phyloP scores from a whole-genome alignment of 306 rosid genomes.

The Neltuma alba region DNA sequence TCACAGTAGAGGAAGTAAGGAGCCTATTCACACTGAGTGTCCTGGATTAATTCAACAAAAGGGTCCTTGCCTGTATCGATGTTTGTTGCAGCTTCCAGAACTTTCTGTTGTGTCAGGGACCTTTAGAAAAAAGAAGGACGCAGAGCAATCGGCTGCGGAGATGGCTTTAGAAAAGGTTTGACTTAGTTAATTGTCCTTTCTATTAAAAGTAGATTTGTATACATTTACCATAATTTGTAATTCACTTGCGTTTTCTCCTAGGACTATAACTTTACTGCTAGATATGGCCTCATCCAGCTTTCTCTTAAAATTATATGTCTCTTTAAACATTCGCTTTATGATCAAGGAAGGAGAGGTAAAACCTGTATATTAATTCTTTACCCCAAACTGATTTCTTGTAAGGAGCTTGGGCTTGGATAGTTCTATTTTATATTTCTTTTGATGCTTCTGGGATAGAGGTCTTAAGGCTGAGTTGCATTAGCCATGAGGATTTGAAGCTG shows the following conservation, averaged over 20 bases:
- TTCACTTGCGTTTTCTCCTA: constrained; percentile 5
- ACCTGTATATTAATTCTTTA: constrained; percentile 2
- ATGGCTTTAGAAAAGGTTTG: constrained; percentile 83
- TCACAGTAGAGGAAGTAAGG: constrained; percentile 72
- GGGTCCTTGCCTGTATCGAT: constrained; percentile 70
- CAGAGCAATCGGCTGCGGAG: constrained; percentile 93
- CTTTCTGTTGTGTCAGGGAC: constrained; percentile 64
- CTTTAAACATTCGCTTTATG: constrained; percentile 8
- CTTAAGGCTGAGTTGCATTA: not conserved
- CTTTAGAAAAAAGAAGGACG: constrained; percentile 87
- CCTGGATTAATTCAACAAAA: constrained; percentile 68
- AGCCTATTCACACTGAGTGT: constrained; percentile 62
- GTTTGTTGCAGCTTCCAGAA: constrained; percentile 86
- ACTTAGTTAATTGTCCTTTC: constrained; percentile 5
- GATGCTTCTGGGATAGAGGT: not conserved
- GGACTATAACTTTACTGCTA: constrained; percentile 5
- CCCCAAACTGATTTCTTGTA: not conserved
- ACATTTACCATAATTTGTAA: not conserved
- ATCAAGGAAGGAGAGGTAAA: constrained; percentile 17
- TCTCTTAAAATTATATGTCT: not conserved
- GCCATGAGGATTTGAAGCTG: not conserved
- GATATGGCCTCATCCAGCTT: constrained; percentile 12
- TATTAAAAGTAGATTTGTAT: not conserved
- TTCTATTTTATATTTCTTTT: not conserved
- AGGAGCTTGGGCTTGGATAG: not conserved